Base-by-base conservation (phyloP, 2,329 filamentous ascomycete species). In the Epicoccum sorghinum region DNA sequence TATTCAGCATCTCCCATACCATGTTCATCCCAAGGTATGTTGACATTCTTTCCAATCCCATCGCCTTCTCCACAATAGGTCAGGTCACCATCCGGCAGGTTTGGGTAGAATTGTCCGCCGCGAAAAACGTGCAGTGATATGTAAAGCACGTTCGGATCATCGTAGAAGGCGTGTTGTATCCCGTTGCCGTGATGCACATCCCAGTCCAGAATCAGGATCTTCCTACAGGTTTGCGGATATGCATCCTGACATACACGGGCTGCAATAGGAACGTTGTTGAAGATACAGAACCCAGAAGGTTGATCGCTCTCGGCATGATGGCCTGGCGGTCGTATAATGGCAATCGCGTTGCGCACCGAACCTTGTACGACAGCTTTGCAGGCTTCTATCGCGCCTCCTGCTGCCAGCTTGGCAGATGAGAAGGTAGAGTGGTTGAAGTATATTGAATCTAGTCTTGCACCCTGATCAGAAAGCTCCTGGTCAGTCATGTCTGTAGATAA, bases 1-100 rank as follows among this genome's bases (percentile, higher is more conserved):
- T 99, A 99, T 73, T 99, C 95, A 4, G 91, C 93, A 73, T 99
- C 95, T 1, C 92, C 92, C 91, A 99, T 97, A 0, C 85, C 86
- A 59, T 86, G 81, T 3, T 79, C 80, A 36, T 79, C 88, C 87
- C 87, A 89, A 0, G 86, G 87, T 48, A 89, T 86, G 64, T 89
- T 89, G 56, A 89, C 81, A 58, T 89, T 89, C 76, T 80, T 84
- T 52, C 86, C 86, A 29, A 83, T 54, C 2, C 85, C 86, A 40
- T 77, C 64, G 0, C 82, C 85, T 55, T 76, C 75, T 13, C 86
- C 86, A 57, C 83, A 86, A 58, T 85, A 83, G 50, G 83, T 74
- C 69, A 82, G 80, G 58, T 88, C 80, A 35, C 83, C 86, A 57
- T 86, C 83, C 2, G 77, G 75, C 5, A 82, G 78, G 44, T 80